A percentile compares a stretch with the other conserved stretches of the same genome.
Conservation (phyloP, 2,329 filamentous ascomycete genomes). For the Dactylonectria estremocensis region DNA sequence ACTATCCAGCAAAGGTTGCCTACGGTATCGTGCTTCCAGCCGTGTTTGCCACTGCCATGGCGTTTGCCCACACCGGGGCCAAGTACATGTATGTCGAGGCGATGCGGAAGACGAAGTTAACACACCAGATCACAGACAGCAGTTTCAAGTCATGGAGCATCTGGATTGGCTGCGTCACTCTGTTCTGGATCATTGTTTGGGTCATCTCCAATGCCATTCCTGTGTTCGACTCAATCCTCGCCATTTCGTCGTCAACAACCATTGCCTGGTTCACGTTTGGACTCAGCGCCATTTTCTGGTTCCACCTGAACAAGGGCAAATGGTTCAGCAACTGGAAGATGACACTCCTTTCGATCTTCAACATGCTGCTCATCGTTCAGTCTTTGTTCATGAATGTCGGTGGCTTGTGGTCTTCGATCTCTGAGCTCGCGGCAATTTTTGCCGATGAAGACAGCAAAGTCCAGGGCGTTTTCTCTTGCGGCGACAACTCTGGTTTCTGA, state of each 20-base stretch:
- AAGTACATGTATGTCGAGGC: conserved; percentile 54
- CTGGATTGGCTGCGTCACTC: conserved; percentile 52
- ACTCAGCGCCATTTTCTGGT: conserved; percentile 53
- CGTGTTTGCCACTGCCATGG: conserved; percentile 50
- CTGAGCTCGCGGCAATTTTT: conserved; percentile 50
- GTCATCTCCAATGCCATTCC: conserved; percentile 55
- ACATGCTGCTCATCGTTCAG: conserved; percentile 50
- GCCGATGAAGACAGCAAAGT: conserved; percentile 42
- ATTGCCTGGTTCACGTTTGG: conserved; percentile 57
- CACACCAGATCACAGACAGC: conserved; percentile 51
- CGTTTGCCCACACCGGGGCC: conserved; percentile 52
- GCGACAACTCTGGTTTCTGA: conserved; percentile 51
- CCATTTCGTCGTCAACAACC: conserved; percentile 53
- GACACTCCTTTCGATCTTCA: conserved; percentile 39
- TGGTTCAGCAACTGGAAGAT: conserved; percentile 43
- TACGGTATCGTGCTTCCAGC: conserved; percentile 52
- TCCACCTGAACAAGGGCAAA: conserved; percentile 50
- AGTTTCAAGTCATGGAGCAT: conserved; percentile 53
- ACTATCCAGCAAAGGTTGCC: conserved; percentile 51
- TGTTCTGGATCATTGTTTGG: conserved; percentile 53
- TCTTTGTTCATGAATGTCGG: conserved; percentile 54
- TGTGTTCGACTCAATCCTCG: conserved; percentile 55
- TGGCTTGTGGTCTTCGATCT: conserved; percentile 53
- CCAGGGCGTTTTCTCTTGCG: conserved; percentile 52
- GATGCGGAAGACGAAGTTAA: conserved; percentile 51